Evolutionary conservation across 2,329 filamentous ascomycete species (phyloP).

Genomic region (Colletotrichum siamense): DNA sequence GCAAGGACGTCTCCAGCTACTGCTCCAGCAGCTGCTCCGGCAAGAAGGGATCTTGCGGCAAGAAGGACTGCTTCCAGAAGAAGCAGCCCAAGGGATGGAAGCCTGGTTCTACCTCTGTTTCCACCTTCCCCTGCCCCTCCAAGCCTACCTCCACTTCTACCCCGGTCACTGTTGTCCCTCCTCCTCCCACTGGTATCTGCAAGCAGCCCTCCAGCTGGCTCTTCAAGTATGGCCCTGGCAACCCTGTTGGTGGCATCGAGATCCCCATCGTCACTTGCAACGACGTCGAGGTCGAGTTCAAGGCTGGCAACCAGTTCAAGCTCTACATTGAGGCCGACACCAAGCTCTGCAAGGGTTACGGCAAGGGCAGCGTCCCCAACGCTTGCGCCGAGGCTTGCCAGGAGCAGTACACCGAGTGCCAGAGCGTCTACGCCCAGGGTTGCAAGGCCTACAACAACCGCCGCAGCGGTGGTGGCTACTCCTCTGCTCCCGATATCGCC

Average conservation of each 20-base stretch:
- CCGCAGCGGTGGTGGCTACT: conserved; percentile 13
- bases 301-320: conserved; percentile 51
- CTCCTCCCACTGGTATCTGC: conserved; percentile 58
- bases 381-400: conserved; percentile 60
- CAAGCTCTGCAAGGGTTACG: conserved; percentile 49
- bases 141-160: conserved; percentile 31
- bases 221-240: conserved; percentile 72
- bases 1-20: conserved; percentile 48
- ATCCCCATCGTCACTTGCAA: conserved; percentile 62
- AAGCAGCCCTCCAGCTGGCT: conserved; percentile 58
- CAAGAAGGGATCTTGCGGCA: conserved; percentile 41
- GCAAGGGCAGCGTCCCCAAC: conserved; percentile 35
- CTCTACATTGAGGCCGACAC: conserved; percentile 52
- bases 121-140: conserved; percentile 27
- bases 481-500: conserved; percentile 14
- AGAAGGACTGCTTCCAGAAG: conserved; percentile 47
- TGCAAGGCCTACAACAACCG: conserved; percentile 40
- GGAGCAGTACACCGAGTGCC: conserved; percentile 55
- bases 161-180: conserved; percentile 39
- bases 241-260: conserved; percentile 55
- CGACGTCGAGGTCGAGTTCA: conserved; percentile 49
- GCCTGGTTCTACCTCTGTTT: conserved; percentile 31
- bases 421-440: conserved; percentile 52
- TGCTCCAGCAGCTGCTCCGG: conserved; percentile 43
- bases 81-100: conserved; percentile 42